Conservation (phyloP, 208 protist species). For the Leishmania arabica region DNA sequence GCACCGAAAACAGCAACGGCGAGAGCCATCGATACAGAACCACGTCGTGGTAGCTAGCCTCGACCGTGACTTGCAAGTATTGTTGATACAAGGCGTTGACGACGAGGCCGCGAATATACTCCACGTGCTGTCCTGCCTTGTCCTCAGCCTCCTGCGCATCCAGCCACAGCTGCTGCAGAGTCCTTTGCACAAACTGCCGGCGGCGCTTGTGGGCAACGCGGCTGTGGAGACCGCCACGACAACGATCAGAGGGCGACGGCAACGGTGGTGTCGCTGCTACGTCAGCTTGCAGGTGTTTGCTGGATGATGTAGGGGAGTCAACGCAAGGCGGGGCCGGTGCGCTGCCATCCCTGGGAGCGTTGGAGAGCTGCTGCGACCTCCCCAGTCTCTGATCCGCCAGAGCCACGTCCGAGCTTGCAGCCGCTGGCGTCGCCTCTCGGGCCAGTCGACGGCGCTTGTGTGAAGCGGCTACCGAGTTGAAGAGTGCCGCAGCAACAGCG, state of each 20-base stretch:
- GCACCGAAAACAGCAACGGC: slow-evolving; percentile 4
- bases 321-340: too few relatives aligned
- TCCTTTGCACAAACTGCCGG: background rate
- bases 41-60: slow-evolving; percentile 43
- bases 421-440: background rate
- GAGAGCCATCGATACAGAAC: slow-evolving; percentile 54
- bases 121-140: slow-evolving; percentile 44
- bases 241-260: background rate
- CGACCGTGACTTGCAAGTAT: slow-evolving; percentile 51
- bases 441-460: slow-evolving; percentile 21
- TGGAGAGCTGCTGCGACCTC: background rate
- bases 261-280: background rate
- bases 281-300: background rate
- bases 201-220: background rate
- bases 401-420: slow-evolving; percentile 3
- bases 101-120: slow-evolving; percentile 41
- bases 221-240: background rate
- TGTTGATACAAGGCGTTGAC: slow-evolving; percentile 58
- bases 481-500: slow-evolving; percentile 12
- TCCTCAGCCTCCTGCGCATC: slow-evolving; percentile 43
- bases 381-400: background rate
- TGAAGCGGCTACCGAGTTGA: slow-evolving; percentile 6
- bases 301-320: background rate
- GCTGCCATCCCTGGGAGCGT: background rate
- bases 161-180: slow-evolving; percentile 23